Evolutionary conservation across 148 eudicot species (phyloP), one percentile per base, ranked within the genome.

Genomic region (Vaccinium myrtillus): DNA sequence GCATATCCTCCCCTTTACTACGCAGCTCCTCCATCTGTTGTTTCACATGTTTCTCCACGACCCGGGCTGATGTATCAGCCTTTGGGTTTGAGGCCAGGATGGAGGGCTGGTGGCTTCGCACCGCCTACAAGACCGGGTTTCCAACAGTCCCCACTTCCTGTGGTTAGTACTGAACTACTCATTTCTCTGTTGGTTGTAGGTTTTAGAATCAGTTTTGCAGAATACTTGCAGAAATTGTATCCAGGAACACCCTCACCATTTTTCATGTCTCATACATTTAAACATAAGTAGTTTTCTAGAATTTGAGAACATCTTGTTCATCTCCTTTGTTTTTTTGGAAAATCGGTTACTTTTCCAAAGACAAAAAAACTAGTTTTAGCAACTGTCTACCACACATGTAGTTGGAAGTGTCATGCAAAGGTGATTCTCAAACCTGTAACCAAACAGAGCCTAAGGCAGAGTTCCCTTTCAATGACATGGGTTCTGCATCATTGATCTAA

Each of bases 31-130:
- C 84, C 90, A 51, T 87, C 87, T 78, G 87, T 88, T 73, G 84
- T 90, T 84, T 51, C 95, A 19, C 94, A 85, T 79, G 83, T 93
- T 53, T 86, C 90, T 82, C 71, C 91, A 18, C 88, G 75, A 32
- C 92, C 91, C 46, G 91, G 94, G 65, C 36, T 94, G 82, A 88
- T 93, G 83, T 92, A 92, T 85, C 98, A 88, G 78, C 90, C 90
- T 25, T 23, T 88, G 16, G 95, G 90, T 8, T 55, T 92, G 82
- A 88, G 93, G 84, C 94, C 93, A 5, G 93, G 88, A 18, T 94
- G 98, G 98, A 86, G 88, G 81, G 73, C 86, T 76, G 89, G 83
- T 86, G 92, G 90, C 49, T 91, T 89, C 82, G 84, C 89, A 18
- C 84, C 93, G 79, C 78, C 90, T 10, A 19, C 80, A 13, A 84